These are phyloP conservation scores for Tuber borchii DNA, from an alignment of 495 filamentous ascomycete species.

Conservation along the genomic window DNA sequence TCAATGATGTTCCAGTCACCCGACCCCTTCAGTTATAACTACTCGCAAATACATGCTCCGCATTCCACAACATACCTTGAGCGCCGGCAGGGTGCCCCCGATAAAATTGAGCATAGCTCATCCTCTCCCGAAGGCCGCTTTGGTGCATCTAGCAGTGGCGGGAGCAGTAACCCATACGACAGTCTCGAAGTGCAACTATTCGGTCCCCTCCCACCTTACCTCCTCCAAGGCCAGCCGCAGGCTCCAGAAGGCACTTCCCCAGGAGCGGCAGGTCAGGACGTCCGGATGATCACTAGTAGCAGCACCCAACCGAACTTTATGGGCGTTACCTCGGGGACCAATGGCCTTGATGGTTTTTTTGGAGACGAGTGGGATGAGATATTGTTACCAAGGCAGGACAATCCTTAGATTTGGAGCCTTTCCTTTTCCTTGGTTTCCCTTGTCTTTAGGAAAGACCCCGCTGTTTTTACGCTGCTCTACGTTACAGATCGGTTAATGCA, in stretches of 20 bases:
- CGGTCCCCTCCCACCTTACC: conserved; percentile 52
- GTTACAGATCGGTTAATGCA: neutral
- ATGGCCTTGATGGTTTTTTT: conserved; percentile 35
- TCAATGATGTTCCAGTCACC: conserved; percentile 88
- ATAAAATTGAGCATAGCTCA: conserved; percentile 10
- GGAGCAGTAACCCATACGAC: conserved; percentile 41
- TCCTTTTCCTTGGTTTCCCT: conserved; percentile 11
- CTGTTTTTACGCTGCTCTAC: neutral
- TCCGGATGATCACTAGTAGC: conserved; percentile 11
- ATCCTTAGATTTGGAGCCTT: conserved; percentile 14
- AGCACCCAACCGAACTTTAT: conserved; percentile 23
- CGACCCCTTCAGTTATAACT: conserved; percentile 74
- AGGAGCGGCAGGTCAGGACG: neutral
- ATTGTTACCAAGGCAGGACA: conserved; percentile 17
- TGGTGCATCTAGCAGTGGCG: conserved; percentile 27
- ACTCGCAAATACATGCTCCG: conserved; percentile 16
- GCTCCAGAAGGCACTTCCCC: conserved; percentile 6
- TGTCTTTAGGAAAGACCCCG: neutral
- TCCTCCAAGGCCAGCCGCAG: conserved; percentile 45
- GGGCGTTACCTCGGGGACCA: conserved; percentile 20
- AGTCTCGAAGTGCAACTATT: conserved; percentile 53
- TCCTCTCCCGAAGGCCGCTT: conserved; percentile 35
- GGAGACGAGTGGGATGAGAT: conserved; percentile 39
- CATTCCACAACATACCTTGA: neutral
- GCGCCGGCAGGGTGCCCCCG: conserved; percentile 15